These are phyloP conservation scores for Malus hybrid DNA, from an alignment of 331 rosid genomes.

Conservation along the genomic window DNA sequence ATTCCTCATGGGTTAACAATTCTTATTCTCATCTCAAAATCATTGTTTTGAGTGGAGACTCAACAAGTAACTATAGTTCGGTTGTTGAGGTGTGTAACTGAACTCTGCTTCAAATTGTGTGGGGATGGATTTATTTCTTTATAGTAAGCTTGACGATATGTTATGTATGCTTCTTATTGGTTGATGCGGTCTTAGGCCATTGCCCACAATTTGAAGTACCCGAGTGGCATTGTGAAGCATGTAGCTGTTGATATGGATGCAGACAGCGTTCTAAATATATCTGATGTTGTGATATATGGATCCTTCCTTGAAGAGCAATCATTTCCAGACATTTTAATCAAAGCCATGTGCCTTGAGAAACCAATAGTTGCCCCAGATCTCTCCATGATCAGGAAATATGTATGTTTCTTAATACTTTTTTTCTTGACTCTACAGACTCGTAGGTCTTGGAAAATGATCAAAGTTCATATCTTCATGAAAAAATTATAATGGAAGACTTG, in stretches of 20 bases:
- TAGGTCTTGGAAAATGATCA: neutral
- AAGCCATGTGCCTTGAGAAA: conserved; percentile 89
- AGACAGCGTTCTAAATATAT: conserved; percentile 43
- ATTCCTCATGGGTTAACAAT: conserved; percentile 35
- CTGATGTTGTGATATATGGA: conserved; percentile 80
- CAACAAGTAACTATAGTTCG: conserved; percentile 55
- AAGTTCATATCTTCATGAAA: neutral
- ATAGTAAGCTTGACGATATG: neutral
- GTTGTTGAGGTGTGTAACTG: conserved; percentile 63
- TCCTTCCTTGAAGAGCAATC: conserved; percentile 79
- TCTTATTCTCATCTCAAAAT: conserved; percentile 47
- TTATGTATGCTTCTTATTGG: conserved; percentile 20
- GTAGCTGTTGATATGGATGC: conserved; percentile 53
- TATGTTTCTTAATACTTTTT: conserved; percentile 22
- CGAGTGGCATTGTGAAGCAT: conserved; percentile 61
- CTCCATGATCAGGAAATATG: conserved; percentile 72
- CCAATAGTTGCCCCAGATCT: conserved; percentile 89
- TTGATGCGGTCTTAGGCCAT: conserved; percentile 44
- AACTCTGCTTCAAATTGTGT: conserved; percentile 4
- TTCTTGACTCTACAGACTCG: neutral
- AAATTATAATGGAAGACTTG: neutral
- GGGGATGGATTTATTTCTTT: neutral
- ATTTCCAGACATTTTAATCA: conserved; percentile 74
- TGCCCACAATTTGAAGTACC: conserved; percentile 70
- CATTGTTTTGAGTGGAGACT: conserved; percentile 62